Evolutionary conservation across 805 yeast genomes (phyloP).

Genomic region (Starmerella sp.): DNA sequence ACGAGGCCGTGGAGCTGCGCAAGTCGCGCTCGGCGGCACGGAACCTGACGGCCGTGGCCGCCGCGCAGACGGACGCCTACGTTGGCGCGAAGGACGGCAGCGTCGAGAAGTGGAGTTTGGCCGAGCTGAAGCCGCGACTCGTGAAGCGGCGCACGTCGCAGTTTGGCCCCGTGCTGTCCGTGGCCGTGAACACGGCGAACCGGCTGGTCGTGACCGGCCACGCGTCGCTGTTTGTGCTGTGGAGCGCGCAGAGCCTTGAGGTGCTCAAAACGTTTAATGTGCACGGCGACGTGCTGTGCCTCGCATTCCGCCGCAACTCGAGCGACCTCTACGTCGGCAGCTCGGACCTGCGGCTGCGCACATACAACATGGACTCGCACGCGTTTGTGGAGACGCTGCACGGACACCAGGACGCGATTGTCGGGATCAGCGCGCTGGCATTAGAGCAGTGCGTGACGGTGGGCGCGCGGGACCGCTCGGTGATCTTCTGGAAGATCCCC

Average conservation of each 20-base stretch:
- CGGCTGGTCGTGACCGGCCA: slow-evolving; percentile 87
- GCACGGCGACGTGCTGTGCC: slow-evolving; percentile 57
- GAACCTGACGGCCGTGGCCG: slow-evolving; percentile 34
- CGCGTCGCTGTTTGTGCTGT: slow-evolving; percentile 65
- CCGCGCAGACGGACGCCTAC: slow-evolving; percentile 39
- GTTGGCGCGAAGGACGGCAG: slow-evolving; percentile 58
- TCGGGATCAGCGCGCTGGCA: slow-evolving; percentile 67
- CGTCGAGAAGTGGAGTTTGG: slow-evolving; percentile 63
- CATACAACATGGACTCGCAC: slow-evolving; percentile 72
- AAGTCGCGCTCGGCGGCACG: slow-evolving; percentile 10
- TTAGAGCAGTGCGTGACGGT: slow-evolving; percentile 92
- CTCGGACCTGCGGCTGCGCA: slow-evolving; percentile 81
- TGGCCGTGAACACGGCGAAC: slow-evolving; percentile 82
- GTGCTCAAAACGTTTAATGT: slow-evolving; percentile 71
- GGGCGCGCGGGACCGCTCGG: slow-evolving; percentile 89
- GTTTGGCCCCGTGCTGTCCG: slow-evolving; percentile 47
- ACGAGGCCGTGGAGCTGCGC: slow-evolving; percentile 27
- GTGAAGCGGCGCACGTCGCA: slow-evolving; percentile 30
- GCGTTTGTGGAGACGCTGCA: slow-evolving; percentile 83
- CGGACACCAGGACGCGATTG: slow-evolving; percentile 89
- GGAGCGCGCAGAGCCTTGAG: slow-evolving; percentile 72
- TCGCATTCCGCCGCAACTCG: slow-evolving; percentile 66
- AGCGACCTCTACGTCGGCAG: slow-evolving; percentile 87
- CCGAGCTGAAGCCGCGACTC: slow-evolving; percentile 27
- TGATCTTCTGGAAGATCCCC: slow-evolving; percentile 91